Base-by-base conservation (phyloP, 208 protist genomes). In the Leishmania tarentolae region DNA sequence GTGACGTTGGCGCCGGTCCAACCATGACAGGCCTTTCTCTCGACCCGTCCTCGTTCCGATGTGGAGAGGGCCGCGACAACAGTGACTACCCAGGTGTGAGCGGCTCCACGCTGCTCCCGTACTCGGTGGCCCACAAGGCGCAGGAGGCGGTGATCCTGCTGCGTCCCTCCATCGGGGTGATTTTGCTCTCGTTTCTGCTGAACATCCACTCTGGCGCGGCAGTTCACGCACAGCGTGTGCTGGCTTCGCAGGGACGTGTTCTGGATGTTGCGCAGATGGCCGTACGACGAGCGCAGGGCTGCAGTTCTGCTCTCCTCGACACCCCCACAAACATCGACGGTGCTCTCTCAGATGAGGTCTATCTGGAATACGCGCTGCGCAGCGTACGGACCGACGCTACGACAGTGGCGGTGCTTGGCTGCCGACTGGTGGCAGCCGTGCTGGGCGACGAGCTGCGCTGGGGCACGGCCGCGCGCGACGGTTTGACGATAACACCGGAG, bases 271-370 rank as follows among this genome's bases (percentile, higher is more conserved):
- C 78, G n/a, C 46, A 86, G 37, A 50, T 46, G 24, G 85, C 88
- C 28, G 82, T 95, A 24, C 82, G 83, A 21, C 82, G 85, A 37
- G 87, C 89, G n/a, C 74, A 86, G 57, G 50, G 81, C 28, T 73
- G 84, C 50, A 86, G 86, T 21, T 93, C 90, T 8, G 90, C 78
- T 19, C 84, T 94, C 11, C 75, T 97, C 21, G 87, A 94, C 75
- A 86, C 93, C 8, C 91, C 93, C 3, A 92, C 82, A 0, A 93
- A 80, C 42, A 57, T 87, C 28, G 88, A 95, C 71, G 92, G 92
- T 11, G 56, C 87, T 11, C 85, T 97, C 13, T 93, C 91, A 3
- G 94, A 97, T 77, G 92, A 95, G 77, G 90, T 95, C 31, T 97
- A 97, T 78, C 86, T 97, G 17, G 82, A 81, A 70, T 87, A 82